phyloP scores from a whole-genome alignment of 2,329 filamentous ascomycete genomes.

The Phialophora expanda region DNA sequence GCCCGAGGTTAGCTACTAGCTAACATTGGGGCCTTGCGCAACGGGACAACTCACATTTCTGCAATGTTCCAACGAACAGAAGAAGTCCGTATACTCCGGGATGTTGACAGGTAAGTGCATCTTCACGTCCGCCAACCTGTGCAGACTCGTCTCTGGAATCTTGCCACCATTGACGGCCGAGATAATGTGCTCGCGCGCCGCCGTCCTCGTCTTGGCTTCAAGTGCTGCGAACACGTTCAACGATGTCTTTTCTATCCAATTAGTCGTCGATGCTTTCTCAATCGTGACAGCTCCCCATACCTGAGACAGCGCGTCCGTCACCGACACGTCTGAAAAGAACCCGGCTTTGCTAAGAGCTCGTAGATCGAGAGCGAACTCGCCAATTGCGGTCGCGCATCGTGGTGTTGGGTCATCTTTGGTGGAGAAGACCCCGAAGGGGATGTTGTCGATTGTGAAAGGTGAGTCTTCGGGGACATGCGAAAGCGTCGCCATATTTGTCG shows the following conservation, averaged over 20 bases:
- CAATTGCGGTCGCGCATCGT: constrained; percentile 58
- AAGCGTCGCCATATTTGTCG: neutral
- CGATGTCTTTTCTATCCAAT: constrained; percentile 40
- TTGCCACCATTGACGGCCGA: constrained; percentile 7
- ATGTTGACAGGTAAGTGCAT: constrained; percentile 63
- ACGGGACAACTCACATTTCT: constrained; percentile 28
- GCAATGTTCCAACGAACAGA: constrained; percentile 59
- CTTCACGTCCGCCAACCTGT: constrained; percentile 48
- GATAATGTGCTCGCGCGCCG: constrained; percentile 25
- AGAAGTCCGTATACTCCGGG: constrained; percentile 65
- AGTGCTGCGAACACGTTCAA: constrained; percentile 60
- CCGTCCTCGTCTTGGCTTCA: constrained; percentile 40
- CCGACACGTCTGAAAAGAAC: constrained; percentile 39
- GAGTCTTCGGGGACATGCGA: constrained; percentile 7
- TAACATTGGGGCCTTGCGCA: too few species aligned
- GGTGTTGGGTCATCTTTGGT: constrained; percentile 46
- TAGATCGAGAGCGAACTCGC: constrained; percentile 60
- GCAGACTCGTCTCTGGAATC: constrained; percentile 27
- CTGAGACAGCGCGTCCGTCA: constrained; percentile 42
- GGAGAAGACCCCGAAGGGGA: constrained; percentile 61
- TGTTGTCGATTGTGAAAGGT: constrained; percentile 58
- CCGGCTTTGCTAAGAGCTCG: constrained; percentile 48
- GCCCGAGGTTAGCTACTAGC: too few species aligned
- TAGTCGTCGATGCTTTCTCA: constrained; percentile 1
- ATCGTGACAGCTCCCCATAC: constrained; percentile 14